Base-by-base conservation (phyloP, 2,329 filamentous ascomycete genomes). In the Onygenales sp. region DNA sequence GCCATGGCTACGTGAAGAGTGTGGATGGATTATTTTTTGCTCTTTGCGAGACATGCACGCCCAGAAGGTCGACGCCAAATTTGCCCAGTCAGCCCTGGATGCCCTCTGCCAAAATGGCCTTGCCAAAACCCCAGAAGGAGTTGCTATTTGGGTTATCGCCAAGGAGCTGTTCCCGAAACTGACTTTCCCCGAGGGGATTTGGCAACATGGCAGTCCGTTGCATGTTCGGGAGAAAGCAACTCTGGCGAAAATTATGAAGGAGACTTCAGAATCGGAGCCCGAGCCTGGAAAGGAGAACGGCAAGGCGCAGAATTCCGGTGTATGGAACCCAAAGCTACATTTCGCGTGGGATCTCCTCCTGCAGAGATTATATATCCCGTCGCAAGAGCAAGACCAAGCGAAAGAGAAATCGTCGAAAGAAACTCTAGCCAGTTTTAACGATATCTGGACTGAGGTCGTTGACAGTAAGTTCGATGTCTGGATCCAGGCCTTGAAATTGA, bases 331-430 rank as follows among this genome's bases (percentile, higher is more conserved):
- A 1, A 87, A 89, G 63, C 75, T 94, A 52, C 88, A 90, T 62
- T 95, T 94, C 66, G 88, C 89, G 0, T 96, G 92, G 93, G 82
- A 87, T 58, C 71, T 91, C 31, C 81, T 96, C 17, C 68, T 95
- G n/a, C 63, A 62, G 17, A 66, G 70, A 36, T 60, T 78, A n/a
- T 65, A 65, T 51, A 59, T 63, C 45, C 54, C 56, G 3, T n/a
- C 21, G 34, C 52, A 55, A 21, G 32, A 61, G 2, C 59, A 65
- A 52, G 62, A 68, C 21, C 63, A 58, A 54, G 59, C 56, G 52
- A 67, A 64, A 52, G 62, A 59, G 43, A 72, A 65, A 58, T 57
- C 58, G 55, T 62, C 53, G 6, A 71, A 67, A 56, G 64, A 67
- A 4, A 71, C 75, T 6, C 67, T 65, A 36, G 53, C 72, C 21